Evolutionary conservation across 2,329 filamentous ascomycete species (phyloP), one percentile per base, ranked within the genome.

Genomic region (Epichloe gansuensis): DNA sequence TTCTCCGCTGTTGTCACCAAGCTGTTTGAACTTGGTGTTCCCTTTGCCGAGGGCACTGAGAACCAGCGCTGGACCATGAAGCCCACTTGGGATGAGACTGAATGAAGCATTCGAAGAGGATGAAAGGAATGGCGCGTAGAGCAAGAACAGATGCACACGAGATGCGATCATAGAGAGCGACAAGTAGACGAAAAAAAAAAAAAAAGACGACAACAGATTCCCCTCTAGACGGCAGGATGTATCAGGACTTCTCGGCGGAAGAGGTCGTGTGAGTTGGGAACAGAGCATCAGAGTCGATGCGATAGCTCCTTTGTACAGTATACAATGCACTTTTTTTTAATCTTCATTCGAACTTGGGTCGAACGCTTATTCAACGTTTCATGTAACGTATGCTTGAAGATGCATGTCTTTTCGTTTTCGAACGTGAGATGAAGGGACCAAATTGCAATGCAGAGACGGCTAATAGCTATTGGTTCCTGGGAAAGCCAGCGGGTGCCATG

Each of bases 1-100:
- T 98, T 97, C 69, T 76, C 83, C 12, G 79, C 82, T 41, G 90
- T 85, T 50, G 76, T 91, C 53, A 72, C 80, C 61, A 91, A 85
- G 75, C 80, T 98, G 48, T 91, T 97, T 61, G 91, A 97, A 78
- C 82, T 96, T 13, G 91, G 91, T 63, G 91, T 97, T 55, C 91
- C 91, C 38, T 97, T 96, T 69, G 70, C 81, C 61, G 79, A 80
- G 68, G 77, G 78, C 61, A 69, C 71, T 13, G 76, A 84, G 67
- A 76, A 67, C 59, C 60, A 67, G 63, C 67, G 75, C 64, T 85
- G 75, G 70, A 75, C 72, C 60, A 81, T 91, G 73, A 89, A 89
- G 80, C 66, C 70, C 51, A 70, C 68, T 52, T 63, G 65, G 60
- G 62, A 65, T 41, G 63, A 67, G 57, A 67, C 63, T 50, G 57